Evolutionary conservation across 257 asterid species (phyloP).

Genomic region (Jacaranda mimosifolia): DNA sequence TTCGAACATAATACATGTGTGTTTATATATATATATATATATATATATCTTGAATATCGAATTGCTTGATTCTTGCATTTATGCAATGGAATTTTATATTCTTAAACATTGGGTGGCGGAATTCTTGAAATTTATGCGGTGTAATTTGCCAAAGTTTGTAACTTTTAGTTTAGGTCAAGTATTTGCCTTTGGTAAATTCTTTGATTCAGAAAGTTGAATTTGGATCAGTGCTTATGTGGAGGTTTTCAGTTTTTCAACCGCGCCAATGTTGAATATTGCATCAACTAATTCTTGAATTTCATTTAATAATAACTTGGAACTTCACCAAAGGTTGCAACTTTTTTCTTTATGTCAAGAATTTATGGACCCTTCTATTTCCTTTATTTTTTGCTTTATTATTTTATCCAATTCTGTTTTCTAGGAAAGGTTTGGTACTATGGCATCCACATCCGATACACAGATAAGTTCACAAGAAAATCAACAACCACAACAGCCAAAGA

Average conservation of each 20-base stretch:
- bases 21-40: too few relatives aligned
- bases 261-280: conserved; percentile 9
- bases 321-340: conserved; percentile 25
- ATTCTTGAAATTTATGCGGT: background rate
- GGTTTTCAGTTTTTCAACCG: conserved; percentile 3
- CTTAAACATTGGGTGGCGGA: background rate
- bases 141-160: background rate
- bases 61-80: background rate
- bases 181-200: too few relatives aligned
- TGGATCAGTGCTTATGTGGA: conserved; percentile 4
- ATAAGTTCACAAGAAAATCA: conserved; percentile 40
- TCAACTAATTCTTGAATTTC: background rate
- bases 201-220: background rate
- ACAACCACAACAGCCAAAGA: conserved; percentile 56
- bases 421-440: conserved; percentile 41
- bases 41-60: background rate
- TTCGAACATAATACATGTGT: background rate
- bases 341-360: background rate
- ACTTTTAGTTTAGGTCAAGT: background rate
- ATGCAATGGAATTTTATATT: background rate
- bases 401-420: background rate
- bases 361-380: conserved; percentile 4
- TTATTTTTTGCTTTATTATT: background rate
- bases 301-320: background rate
- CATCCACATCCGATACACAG: conserved; percentile 39